phyloP scores from a whole-genome alignment of 257 asterid genomes.

The Asclepias syriaca region DNA sequence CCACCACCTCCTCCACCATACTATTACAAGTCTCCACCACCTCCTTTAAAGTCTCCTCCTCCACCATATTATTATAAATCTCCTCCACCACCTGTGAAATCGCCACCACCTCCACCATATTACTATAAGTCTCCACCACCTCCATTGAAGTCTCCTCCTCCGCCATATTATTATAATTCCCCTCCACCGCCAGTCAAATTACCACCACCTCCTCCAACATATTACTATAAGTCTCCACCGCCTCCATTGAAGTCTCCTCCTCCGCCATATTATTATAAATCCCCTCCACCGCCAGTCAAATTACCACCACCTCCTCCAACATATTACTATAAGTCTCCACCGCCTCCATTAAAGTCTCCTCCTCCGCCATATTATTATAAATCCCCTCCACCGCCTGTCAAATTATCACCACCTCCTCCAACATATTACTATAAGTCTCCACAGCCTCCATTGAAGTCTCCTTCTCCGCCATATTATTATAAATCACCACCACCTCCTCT shows the following conservation, averaged over 20 bases:
- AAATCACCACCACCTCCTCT: background rate
- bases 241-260: background rate
- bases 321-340: background rate
- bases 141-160: background rate
- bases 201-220: no score
- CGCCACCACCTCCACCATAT: background rate
- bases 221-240: background rate
- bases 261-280: background rate
- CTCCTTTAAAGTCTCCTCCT: no score
- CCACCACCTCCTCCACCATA: no score
- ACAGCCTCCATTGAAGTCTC: background rate
- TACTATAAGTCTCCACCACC: no score
- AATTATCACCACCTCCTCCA: no score
- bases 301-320: no score
- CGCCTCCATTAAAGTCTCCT: background rate
- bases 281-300: background rate
- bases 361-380: background rate
- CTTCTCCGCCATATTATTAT: no score
- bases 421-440: background rate
- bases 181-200: background rate
- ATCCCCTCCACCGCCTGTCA: background rate
- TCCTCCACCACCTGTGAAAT: background rate
- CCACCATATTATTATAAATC: no score
- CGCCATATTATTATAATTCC: background rate
- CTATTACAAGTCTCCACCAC: background rate